Percentiles rank a stretch among this genome's conserved stretches.
Evolutionary conservation across 176 grass and related monocot genomes (phyloP).

Genomic region (Zoysia japonica): DNA sequence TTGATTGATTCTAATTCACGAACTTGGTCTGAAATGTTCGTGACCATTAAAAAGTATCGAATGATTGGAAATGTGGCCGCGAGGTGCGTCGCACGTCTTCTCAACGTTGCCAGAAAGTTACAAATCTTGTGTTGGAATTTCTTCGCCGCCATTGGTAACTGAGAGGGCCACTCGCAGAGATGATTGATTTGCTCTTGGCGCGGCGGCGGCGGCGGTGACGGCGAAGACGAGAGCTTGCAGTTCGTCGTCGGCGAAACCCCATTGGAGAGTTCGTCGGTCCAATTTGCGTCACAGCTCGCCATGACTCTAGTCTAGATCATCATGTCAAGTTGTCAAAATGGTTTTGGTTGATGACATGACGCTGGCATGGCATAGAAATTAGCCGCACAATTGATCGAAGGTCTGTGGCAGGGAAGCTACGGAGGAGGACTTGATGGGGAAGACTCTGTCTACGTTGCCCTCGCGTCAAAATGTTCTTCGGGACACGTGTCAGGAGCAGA

Average conservation of each 20-base stretch:
- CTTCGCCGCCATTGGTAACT: not conserved
- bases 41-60: not conserved
- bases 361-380: not conserved
- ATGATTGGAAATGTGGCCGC: not conserved
- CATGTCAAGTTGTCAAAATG: too few relatives aligned
- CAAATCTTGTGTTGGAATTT: not conserved
- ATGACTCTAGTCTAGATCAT: too few relatives aligned
- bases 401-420: not conserved
- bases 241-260: too few relatives aligned
- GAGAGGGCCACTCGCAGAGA: too few relatives aligned
- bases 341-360: too few relatives aligned
- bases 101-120: not conserved
- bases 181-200: not conserved
- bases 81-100: constrained; percentile 3
- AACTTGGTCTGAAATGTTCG: not conserved
- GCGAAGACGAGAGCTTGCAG: not conserved
- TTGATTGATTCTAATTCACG: not conserved
- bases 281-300: too few relatives aligned
- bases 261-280: too few relatives aligned
- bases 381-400: not conserved
- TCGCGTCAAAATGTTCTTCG: not conserved
- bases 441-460: not conserved
- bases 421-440: not conserved
- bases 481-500: not conserved
- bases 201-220: not conserved